Evolutionary conservation across 495 filamentous ascomycete species (phyloP), one percentile per base, ranked within the genome.

Genomic region (Aspergillus avenaceus): DNA sequence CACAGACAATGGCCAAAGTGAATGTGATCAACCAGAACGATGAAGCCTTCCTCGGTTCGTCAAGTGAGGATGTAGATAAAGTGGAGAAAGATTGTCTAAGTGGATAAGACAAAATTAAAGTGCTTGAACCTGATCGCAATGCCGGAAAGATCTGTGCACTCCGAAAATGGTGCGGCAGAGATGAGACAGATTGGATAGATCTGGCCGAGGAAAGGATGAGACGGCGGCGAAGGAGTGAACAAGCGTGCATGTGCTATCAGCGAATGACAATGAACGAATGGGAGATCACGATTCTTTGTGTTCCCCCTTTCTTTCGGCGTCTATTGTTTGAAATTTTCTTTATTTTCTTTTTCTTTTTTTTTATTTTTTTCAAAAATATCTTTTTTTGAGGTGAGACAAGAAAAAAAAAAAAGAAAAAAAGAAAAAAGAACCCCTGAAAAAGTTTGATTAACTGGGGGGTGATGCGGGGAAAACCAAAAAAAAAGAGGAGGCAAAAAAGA

Each of bases 11-110:
- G 13, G 69, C 38, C 1, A 72, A 22, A 23, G 67, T 55, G 58
- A 71, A 55, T 50, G 65, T 62, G 51, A 73, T 60, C 26, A 62
- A 25, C 72, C 72, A 76, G 46, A 67, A 60, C 44, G 68, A 69
- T 3, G 67, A 67, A 19, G 66, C 67, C 46, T 69, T 54, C 53
- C 51, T 74, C 52, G 67, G 64, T 56, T 66, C 58, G 38, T 55
- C 25, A 13, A 49, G 44, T n/a, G 50, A 49, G 14, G 49, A 58
- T 49, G 41, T 47, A 26, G 50, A 37, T 16, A 43, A 55, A 41
- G 69, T 66, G 59, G 67, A 66, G 60, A 56, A 62, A 26, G 56
- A 44, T 47, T 60, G 63, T 52, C 41, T 45, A 36, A 41, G 43
- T 42, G 55, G 45, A 56, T 55, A 50, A 45, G 64, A 58, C 43